Evolutionary conservation across 805 yeast genomes (phyloP), one percentile per base, ranked within the genome.

Genomic region (Pichia occidentalis): DNA sequence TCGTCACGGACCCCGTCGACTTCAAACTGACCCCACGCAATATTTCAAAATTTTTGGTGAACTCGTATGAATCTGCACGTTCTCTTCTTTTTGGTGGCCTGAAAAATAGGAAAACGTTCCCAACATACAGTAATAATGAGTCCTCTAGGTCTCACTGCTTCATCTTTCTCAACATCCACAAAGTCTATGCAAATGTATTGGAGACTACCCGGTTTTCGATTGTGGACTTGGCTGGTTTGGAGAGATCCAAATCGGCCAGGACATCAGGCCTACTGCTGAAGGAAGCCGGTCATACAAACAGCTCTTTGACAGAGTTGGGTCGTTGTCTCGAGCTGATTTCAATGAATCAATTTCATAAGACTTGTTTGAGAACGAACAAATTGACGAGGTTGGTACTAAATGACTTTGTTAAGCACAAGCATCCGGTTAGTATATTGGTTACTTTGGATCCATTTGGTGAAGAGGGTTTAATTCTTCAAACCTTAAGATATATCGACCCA

Each of bases 101-200:
- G 17, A 47, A 52, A 19, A 52, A 42, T 25, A 48, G 65, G 34
- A 58, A 72, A 34, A 63, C 70, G 4, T 59, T 64, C 23, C 44
- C 68, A 4, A 74, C 78, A 0, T 64, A 59, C 28, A 51, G 68
- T 39, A 72, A 73, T 46, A 44, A 46, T 7, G 56, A 55, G 7
- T 68, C 76, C 5, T 67, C 75, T 7, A 61, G 77, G 43, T 72
- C 77, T 1, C 79, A 73, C 46, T 64, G 73, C n/a, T 70, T 74
- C 46, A 56, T 68, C 3, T 63, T 65, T 37, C 58, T 73, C 13
- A 40, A 47, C 29, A 26, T 47, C 26, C 46, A 40, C 43, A 16
- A 45, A 21, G 9, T 45, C 8, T 43, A 44, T 37, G 58, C 59
- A 18, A 36, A 34, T 14, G 32, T 47, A 32, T 27, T 56, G 2